Conservation (phyloP, 139 green algal genomes). For the Tetradesmus lagerheimii region DNA sequence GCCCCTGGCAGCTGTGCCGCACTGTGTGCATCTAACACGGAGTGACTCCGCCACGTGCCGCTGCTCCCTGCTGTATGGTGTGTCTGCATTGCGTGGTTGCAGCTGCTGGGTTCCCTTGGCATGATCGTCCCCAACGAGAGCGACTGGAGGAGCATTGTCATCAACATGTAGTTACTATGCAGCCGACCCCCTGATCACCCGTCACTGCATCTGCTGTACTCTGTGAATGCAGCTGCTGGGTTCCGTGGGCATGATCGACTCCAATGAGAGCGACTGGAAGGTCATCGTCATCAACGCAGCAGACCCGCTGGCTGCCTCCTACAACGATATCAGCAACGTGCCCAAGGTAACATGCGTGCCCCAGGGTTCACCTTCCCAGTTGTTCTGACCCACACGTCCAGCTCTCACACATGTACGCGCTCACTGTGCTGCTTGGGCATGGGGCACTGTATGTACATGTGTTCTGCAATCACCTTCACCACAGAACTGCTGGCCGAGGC, state of each 20-base stretch:
- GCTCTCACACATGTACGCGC: too few relatives aligned
- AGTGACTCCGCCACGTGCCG: too few relatives aligned
- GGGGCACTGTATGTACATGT: too few relatives aligned
- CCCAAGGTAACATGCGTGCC: not conserved
- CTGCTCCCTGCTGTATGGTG: not conserved
- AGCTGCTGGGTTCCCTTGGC: conserved; percentile 20
- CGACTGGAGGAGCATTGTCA: conserved; percentile 35
- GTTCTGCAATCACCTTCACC: too few relatives aligned
- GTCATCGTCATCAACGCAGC: conserved; percentile 29
- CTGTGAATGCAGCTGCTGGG: conserved; percentile 12
- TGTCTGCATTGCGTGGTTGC: not conserved
- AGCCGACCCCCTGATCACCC: conserved; percentile 8
- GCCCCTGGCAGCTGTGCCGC: too few relatives aligned
- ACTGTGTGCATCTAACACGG: too few relatives aligned
- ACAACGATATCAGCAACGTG: conserved; percentile 11
- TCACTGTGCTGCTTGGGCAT: too few relatives aligned
- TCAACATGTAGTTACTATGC: too few relatives aligned
- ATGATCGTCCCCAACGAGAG: conserved; percentile 39
- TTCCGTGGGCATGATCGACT: conserved; percentile 24
- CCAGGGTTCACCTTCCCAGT: too few relatives aligned
- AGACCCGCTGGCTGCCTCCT: conserved; percentile 6
- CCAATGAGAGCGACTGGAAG: conserved; percentile 41
- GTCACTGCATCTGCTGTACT: too few relatives aligned
- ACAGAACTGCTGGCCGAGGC: too few relatives aligned
- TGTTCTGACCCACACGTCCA: too few relatives aligned